These are phyloP conservation scores for Gliomastix tumulicola DNA, from an alignment of 2,329 filamentous ascomycete genomes.

Conservation along the genomic window DNA sequence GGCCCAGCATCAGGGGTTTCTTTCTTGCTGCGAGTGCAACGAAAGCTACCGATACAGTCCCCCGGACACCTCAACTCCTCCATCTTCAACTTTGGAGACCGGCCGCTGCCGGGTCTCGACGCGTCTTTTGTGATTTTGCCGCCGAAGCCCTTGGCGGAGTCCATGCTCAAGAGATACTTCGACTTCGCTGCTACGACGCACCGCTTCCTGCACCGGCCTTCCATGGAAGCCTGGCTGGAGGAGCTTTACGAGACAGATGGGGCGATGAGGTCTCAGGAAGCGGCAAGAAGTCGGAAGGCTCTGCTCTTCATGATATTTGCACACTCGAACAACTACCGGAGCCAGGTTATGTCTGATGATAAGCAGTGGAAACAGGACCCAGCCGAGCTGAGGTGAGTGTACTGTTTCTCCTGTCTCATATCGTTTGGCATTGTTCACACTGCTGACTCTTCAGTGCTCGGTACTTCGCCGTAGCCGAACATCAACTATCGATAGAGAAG, in stretches of 20 bases:
- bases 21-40: conserved; percentile 19
- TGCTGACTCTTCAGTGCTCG: conserved; percentile 13
- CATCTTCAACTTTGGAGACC: conserved; percentile 42
- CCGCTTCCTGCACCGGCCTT: conserved; percentile 45
- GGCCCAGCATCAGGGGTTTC: conserved; percentile 21
- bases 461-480: conserved; percentile 25
- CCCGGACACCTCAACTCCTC: conserved; percentile 15
- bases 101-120: conserved; percentile 32
- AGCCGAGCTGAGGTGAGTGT: conserved; percentile 36
- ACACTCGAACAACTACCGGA: conserved; percentile 32
- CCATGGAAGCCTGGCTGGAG: conserved; percentile 38
- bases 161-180: conserved; percentile 42
- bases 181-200: conserved; percentile 51
- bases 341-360: conserved; percentile 4
- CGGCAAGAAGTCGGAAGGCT: conserved; percentile 24
- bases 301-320: conserved; percentile 44
- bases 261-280: conserved; percentile 13
- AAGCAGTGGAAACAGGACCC: conserved; percentile 21
- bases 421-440: background rate
- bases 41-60: conserved; percentile 12
- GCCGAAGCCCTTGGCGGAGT: conserved; percentile 21
- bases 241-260: conserved; percentile 28
- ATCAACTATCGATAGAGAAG: conserved; percentile 27
- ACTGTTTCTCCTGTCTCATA: background rate
- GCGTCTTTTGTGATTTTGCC: conserved; percentile 30